A percentile compares a stretch with the other conserved stretches of the same genome.
phyloP scores from a whole-genome alignment of 2,329 filamentous ascomycete genomes.

The Knoxdaviesia capensis region DNA sequence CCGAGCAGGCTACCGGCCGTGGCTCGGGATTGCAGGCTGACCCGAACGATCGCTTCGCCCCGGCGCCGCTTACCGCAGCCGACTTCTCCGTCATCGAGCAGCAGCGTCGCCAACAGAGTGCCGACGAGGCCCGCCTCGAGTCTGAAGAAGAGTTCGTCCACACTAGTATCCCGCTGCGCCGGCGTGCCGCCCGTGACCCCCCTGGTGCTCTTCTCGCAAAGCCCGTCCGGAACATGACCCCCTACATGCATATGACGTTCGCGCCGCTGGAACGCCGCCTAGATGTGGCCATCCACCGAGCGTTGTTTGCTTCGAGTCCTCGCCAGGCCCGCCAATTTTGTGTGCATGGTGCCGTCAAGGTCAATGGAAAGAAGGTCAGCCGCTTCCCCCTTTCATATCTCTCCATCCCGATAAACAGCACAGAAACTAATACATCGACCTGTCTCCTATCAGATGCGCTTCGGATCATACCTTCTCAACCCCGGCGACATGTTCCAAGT shows the following conservation, averaged over 20 bases:
- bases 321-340: conserved; percentile 89
- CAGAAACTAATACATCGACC: neutral
- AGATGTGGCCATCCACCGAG: conserved; percentile 85
- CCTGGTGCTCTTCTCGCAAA: conserved; percentile 13
- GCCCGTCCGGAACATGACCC: conserved; percentile 34
- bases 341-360: conserved; percentile 78
- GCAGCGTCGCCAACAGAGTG: conserved; percentile 1
- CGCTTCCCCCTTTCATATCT: neutral
- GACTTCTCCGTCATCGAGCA: conserved; percentile 7
- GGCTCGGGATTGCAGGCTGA: conserved; percentile 44
- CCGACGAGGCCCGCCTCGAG: conserved; percentile 1
- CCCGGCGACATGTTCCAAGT: conserved; percentile 98
- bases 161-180: conserved; percentile 2
- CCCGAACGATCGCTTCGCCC: conserved; percentile 5
- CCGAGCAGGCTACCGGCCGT: conserved; percentile 62
- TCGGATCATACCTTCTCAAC: conserved; percentile 85
- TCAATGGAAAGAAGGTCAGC: conserved; percentile 84
- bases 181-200: conserved; percentile 2
- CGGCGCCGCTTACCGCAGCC: conserved; percentile 7
- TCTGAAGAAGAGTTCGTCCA: neutral
- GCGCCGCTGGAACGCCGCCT: conserved; percentile 77
- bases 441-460: conserved; percentile 48
- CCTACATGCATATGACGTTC: conserved; percentile 94
- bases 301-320: conserved; percentile 83
- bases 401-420: no score